phyloP scores from a whole-genome alignment of 768 basidiomycete genomes.

The Lentinula aciculospora region DNA sequence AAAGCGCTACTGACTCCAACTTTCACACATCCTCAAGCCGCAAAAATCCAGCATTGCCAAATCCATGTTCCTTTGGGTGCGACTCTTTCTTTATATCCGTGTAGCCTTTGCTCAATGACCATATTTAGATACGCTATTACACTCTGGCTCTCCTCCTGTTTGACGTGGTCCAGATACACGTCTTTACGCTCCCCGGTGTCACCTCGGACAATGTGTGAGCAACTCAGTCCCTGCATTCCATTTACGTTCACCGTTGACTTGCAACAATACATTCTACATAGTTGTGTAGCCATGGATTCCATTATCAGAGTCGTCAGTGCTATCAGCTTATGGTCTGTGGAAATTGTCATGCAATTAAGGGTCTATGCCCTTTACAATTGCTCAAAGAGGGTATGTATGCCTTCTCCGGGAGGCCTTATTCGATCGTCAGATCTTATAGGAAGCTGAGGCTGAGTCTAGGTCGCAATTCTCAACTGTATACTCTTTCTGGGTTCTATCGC shows the following conservation, averaged over 20 bases:
- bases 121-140: slow-evolving; percentile 27
- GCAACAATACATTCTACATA: slow-evolving; percentile 10
- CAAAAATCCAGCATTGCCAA: slow-evolving; percentile 29
- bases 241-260: background rate
- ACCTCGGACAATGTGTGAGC: slow-evolving; percentile 29
- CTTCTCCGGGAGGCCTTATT: background rate
- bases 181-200: slow-evolving; percentile 33
- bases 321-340: slow-evolving; percentile 42
- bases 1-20: background rate
- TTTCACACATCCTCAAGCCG: slow-evolving; percentile 16
- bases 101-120: background rate
- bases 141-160: slow-evolving; percentile 37
- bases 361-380: slow-evolving; percentile 37
- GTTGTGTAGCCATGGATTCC: slow-evolving; percentile 40
- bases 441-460: too few species aligned
- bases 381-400: slow-evolving; percentile 26
- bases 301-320: slow-evolving; percentile 38
- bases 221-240: too few species aligned
- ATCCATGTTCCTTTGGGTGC: slow-evolving; percentile 37
- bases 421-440: background rate
- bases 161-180: slow-evolving; percentile 40
- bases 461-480: slow-evolving; percentile 30
- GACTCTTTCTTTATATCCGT: background rate
- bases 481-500: slow-evolving; percentile 36
- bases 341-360: slow-evolving; percentile 43